Conservation (phyloP, 345 rosid species). For the Aquilaria malaccensis region DNA sequence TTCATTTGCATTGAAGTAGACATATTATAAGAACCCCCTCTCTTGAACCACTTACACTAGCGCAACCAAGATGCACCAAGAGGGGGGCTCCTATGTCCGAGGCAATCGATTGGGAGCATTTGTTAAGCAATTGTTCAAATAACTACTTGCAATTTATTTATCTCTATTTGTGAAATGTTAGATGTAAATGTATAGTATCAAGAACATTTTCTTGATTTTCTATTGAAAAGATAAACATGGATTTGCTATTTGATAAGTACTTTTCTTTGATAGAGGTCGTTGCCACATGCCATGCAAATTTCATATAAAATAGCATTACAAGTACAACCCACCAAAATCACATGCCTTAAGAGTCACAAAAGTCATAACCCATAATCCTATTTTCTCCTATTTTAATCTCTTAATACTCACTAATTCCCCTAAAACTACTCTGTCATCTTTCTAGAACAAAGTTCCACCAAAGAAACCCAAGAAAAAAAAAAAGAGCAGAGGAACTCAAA, state of each 20-base stretch:
- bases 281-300: background rate
- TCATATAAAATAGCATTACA: background rate
- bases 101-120: too few species aligned
- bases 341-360: slow-evolving; percentile 16
- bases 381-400: slow-evolving; percentile 12
- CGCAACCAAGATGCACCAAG: too few species aligned
- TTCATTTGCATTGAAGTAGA: too few species aligned
- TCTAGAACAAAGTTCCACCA: background rate
- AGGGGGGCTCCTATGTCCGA: too few species aligned
- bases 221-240: too few species aligned
- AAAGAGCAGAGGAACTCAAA: background rate
- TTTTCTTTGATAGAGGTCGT: background rate
- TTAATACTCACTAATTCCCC: slow-evolving; percentile 10
- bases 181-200: too few species aligned
- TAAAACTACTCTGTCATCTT: slow-evolving; percentile 8
- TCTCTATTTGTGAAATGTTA: too few species aligned
- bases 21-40: too few species aligned
- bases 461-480: background rate
- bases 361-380: background rate
- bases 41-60: too few species aligned
- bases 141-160: too few species aligned
- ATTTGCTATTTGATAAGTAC: background rate
- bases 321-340: slow-evolving; percentile 12
- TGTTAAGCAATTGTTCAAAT: too few species aligned
- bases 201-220: too few species aligned